phyloP scores from a whole-genome alignment of 768 basidiomycete genomes.

The Leccinum imitatum region DNA sequence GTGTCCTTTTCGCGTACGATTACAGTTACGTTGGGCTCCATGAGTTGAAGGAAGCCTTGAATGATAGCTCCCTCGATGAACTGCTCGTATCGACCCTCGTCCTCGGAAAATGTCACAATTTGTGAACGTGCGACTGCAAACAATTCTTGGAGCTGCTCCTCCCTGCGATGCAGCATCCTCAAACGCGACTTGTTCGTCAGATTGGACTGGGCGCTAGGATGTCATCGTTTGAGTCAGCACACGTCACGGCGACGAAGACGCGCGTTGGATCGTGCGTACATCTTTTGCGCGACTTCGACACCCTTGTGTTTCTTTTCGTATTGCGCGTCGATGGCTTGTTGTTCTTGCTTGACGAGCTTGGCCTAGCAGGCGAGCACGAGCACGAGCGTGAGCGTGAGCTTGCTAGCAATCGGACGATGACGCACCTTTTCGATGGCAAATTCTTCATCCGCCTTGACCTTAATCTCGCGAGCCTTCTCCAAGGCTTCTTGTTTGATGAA shows the following conservation, averaged over 20 bases:
- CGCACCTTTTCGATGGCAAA: constrained; percentile 96
- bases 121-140: constrained; percentile 71
- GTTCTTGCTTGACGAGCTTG: constrained; percentile 95
- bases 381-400: neutral
- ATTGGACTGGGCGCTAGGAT: constrained; percentile 83
- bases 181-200: constrained; percentile 96
- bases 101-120: constrained; percentile 60
- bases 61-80: constrained; percentile 84
- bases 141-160: constrained; percentile 88
- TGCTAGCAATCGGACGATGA: neutral
- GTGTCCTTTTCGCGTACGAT: constrained; percentile 68
- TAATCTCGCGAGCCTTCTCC: constrained; percentile 97
- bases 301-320: constrained; percentile 97
- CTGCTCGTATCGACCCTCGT: constrained; percentile 70
- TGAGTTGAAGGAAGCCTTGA: constrained; percentile 80
- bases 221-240: constrained; percentile 6
- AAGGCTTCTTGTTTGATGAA: constrained; percentile 99
- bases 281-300: constrained; percentile 92
- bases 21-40: constrained; percentile 72
- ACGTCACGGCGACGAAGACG: neutral
- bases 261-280: constrained; percentile 51
- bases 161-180: constrained; percentile 83
- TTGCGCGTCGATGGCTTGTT: constrained; percentile 89
- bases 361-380: constrained; percentile 51
- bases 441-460: constrained; percentile 97